Evolutionary conservation across 805 yeast species (phyloP).

Genomic region (Barnettozyma sucrosica): DNA sequence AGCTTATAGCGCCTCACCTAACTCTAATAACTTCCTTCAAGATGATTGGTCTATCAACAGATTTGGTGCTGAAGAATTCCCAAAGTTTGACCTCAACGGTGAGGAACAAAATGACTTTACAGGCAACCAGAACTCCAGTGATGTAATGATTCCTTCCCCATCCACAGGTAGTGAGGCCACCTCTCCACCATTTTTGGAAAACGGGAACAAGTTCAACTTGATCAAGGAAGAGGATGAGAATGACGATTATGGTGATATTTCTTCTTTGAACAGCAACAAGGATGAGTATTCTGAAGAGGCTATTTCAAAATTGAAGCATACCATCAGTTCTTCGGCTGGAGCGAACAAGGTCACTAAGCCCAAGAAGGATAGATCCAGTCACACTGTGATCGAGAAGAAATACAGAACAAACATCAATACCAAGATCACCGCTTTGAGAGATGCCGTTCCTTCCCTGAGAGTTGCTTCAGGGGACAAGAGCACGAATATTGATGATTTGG

Average conservation of each 20-base stretch:
- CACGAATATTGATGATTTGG: slow-evolving; percentile 45
- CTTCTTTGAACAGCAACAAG: slow-evolving; percentile 5
- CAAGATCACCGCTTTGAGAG: slow-evolving; percentile 61
- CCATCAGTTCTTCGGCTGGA: background rate
- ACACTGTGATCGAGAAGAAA: slow-evolving; percentile 76
- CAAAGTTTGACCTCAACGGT: background rate
- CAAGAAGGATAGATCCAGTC: slow-evolving; percentile 52
- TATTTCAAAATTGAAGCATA: background rate
- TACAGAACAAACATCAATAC: slow-evolving; percentile 74
- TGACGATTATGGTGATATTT: slow-evolving; percentile 4
- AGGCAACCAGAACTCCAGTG: background rate
- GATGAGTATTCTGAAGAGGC: background rate
- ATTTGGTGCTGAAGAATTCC: slow-evolving; percentile 1
- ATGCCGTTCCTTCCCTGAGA: slow-evolving; percentile 73
- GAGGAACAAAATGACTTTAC: background rate
- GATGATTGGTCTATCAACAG: slow-evolving; percentile 9
- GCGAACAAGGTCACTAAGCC: slow-evolving; percentile 34
- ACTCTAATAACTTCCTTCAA: slow-evolving; percentile 14
- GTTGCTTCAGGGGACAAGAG: slow-evolving; percentile 49
- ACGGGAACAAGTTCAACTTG: slow-evolving; percentile 1
- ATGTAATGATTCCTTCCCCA: slow-evolving; percentile 7
- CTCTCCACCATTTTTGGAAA: slow-evolving; percentile 5
- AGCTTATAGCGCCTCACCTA: slow-evolving; percentile 20
- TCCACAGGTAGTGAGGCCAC: slow-evolving; percentile 3
- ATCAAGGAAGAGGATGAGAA: slow-evolving; percentile 10